phyloP scores from a whole-genome alignment of 2,329 filamentous ascomycete genomes.

The Hymenoscyphus occultus region DNA sequence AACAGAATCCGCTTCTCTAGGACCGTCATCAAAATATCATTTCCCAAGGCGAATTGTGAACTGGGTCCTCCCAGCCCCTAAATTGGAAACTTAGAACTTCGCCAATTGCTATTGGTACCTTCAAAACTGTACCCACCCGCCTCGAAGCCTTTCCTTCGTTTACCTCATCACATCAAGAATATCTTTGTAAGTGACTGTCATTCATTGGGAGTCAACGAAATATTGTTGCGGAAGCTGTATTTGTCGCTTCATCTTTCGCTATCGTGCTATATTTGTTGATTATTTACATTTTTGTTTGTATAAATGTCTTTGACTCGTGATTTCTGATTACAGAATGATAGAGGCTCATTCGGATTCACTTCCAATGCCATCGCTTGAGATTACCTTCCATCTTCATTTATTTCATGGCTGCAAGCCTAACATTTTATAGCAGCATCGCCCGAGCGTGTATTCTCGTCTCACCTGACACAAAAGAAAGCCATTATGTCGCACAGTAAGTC shows the following conservation, averaged over 20 bases:
- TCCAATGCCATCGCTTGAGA: background rate
- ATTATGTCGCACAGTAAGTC: constrained; percentile 51
- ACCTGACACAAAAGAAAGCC: background rate
- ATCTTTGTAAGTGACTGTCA: background rate
- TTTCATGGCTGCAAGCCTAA: background rate
- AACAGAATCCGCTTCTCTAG: no score
- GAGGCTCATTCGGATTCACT: background rate
- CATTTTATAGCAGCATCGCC: background rate
- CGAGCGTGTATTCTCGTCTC: background rate
- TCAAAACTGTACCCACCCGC: background rate
- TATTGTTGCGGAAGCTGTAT: background rate
- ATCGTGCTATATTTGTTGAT: background rate
- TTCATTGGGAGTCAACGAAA: background rate
- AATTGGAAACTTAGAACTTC: background rate
- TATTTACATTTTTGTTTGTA: background rate
- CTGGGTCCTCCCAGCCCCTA: no score
- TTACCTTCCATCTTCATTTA: background rate
- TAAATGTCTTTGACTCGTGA: background rate
- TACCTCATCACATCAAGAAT: background rate
- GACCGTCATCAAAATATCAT: no score
- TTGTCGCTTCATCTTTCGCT: background rate
- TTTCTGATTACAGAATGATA: background rate
- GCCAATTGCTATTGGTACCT: background rate
- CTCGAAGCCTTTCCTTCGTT: background rate
- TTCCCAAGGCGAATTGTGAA: no score